These are phyloP conservation scores for Neopestalotiopsis rosae DNA, from an alignment of 2,329 filamentous ascomycete species.

Conservation along the genomic window DNA sequence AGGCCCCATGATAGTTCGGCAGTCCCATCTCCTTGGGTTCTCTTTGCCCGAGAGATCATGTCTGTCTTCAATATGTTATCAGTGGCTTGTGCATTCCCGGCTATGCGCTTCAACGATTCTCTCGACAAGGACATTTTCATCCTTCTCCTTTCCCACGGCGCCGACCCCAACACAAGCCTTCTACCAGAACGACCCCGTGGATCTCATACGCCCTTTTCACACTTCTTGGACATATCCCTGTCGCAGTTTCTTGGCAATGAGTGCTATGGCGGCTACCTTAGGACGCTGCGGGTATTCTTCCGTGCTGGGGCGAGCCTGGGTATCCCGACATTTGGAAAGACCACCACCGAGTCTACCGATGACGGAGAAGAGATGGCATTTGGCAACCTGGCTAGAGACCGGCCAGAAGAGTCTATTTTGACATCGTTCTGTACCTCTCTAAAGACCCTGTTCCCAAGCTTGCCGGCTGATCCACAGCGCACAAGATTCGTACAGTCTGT, in stretches of 20 bases:
- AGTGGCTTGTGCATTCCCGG: not conserved
- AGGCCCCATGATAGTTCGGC: not conserved
- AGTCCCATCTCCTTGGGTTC: not conserved
- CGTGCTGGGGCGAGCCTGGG: not conserved
- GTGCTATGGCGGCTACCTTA: constrained; percentile 3
- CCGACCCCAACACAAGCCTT: not conserved
- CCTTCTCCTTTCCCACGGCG: not conserved
- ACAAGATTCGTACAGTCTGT: not conserved
- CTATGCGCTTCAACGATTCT: not conserved
- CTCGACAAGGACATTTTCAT: not conserved
- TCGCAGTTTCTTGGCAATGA: not conserved
- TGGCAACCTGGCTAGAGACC: not conserved
- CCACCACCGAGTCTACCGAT: not conserved
- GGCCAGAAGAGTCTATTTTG: not conserved
- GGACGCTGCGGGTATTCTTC: not conserved
- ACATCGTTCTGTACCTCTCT: not conserved
- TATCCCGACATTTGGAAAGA: not conserved
- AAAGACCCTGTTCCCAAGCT: not conserved
- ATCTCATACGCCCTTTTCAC: constrained; percentile 4
- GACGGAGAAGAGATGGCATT: not conserved
- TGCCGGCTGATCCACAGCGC: not conserved
- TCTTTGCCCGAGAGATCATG: not conserved
- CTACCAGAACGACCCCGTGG: not conserved
- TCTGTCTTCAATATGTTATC: constrained; percentile 13
- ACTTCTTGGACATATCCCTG: constrained; percentile 1